Evolutionary conservation across 257 asterid species (phyloP).

Genomic region (Solanum gracilifrons): DNA sequence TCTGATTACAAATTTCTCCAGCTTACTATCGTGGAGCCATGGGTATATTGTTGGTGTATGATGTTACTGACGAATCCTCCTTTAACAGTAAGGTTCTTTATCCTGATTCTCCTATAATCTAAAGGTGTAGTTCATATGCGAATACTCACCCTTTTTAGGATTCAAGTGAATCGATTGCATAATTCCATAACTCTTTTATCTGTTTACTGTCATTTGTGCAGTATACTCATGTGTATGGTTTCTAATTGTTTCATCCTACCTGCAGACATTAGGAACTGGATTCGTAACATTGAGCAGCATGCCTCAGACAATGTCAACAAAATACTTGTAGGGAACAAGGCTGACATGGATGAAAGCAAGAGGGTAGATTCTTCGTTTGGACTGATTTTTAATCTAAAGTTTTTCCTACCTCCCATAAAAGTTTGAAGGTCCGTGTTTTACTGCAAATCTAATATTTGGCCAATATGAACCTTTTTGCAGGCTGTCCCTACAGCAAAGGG

Average conservation of each 20-base stretch:
- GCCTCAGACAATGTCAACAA: constrained; percentile 41
- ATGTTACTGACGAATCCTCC: constrained; percentile 34
- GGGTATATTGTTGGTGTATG: constrained; percentile 38
- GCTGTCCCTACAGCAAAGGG: constrained; percentile 17
- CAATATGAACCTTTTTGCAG: background rate
- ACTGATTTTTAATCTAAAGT: too few species aligned
- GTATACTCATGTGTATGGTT: background rate
- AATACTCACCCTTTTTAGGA: background rate
- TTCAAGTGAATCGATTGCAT: background rate
- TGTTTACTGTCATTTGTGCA: background rate
- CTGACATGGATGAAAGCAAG: constrained; percentile 42
- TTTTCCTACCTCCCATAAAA: background rate
- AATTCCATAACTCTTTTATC: background rate
- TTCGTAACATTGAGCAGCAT: constrained; percentile 36
- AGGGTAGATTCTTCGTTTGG: constrained; percentile 11
- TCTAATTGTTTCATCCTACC: background rate
- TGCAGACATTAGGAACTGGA: constrained; percentile 37
- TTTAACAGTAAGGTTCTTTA: constrained; percentile 27
- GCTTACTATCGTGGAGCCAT: constrained; percentile 42
- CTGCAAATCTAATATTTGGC: background rate
- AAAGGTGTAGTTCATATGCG: background rate
- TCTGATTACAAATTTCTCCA: constrained; percentile 3
- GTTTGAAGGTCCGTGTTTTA: background rate
- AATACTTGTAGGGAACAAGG: constrained; percentile 35
- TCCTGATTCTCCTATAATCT: background rate